Evolutionary conservation across 495 filamentous ascomycete genomes (phyloP).

Genomic region (Elaphomyces granulatus): DNA sequence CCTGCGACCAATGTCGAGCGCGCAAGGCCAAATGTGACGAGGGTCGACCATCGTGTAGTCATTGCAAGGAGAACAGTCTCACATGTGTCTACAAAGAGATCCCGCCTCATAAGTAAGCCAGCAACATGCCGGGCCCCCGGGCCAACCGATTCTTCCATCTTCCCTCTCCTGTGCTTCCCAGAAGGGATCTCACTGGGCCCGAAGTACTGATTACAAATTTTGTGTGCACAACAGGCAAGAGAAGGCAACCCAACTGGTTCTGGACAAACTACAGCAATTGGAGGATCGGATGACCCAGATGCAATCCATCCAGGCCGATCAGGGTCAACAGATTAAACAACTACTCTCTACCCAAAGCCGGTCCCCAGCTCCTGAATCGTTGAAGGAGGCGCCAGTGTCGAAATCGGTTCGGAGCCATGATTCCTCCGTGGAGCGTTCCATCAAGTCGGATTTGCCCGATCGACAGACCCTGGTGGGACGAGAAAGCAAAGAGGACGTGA

Average conservation of each 20-base stretch:
- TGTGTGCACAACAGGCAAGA: too few species aligned
- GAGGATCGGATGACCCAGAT: constrained; percentile 15
- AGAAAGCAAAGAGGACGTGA: not conserved
- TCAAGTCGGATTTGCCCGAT: not conserved
- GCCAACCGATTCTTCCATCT: too few species aligned
- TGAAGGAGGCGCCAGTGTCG: not conserved
- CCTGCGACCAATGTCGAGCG: constrained; percentile 46
- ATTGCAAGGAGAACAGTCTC: constrained; percentile 42
- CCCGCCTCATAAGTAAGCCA: constrained; percentile 40
- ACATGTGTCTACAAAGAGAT: constrained; percentile 46
- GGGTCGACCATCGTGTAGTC: constrained; percentile 42
- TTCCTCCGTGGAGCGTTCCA: not conserved
- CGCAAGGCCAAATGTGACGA: constrained; percentile 53
- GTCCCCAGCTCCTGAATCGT: not conserved
- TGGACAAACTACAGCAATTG: constrained; percentile 20
- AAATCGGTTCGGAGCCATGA: not conserved
- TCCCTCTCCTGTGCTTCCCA: too few species aligned
- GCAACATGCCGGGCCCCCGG: too few species aligned
- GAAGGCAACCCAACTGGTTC: constrained; percentile 24
- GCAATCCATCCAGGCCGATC: constrained; percentile 9
- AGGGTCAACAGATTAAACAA: constrained; percentile 3
- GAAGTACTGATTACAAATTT: not conserved
- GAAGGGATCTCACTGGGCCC: not conserved
- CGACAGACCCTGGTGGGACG: not conserved
- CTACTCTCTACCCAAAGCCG: not conserved